These are phyloP conservation scores for Trichoderma hamatum DNA, from an alignment of 2,329 filamentous ascomycete species.

Conservation along the genomic window DNA sequence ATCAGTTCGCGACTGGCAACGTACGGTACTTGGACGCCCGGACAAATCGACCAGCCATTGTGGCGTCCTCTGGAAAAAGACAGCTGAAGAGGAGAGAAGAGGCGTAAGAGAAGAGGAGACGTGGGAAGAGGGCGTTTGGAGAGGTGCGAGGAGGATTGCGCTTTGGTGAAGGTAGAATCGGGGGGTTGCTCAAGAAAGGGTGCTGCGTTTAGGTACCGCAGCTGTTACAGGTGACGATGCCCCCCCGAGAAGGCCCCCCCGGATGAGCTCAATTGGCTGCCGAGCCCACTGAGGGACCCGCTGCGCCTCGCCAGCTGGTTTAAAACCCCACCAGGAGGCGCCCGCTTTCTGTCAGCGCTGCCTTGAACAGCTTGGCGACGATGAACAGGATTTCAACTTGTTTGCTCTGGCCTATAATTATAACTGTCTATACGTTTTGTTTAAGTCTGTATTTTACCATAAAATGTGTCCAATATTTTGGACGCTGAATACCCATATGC, in stretches of 20 bases:
- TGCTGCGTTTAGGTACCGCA: background rate
- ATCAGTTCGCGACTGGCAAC: conserved; percentile 39
- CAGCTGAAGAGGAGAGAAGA: conserved; percentile 28
- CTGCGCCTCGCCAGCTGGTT: conserved; percentile 27
- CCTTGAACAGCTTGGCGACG: background rate
- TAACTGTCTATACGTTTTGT: background rate
- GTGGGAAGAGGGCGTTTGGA: conserved; percentile 20
- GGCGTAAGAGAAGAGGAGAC: conserved; percentile 21
- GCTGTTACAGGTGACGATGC: conserved; percentile 25
- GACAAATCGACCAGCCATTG: conserved; percentile 67
- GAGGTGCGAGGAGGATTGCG: conserved; percentile 9
- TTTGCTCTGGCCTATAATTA: background rate
- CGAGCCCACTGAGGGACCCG: conserved; percentile 16
- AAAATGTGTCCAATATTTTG: background rate
- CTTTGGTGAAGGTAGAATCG: conserved; percentile 19
- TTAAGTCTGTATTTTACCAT: background rate
- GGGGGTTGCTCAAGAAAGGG: background rate
- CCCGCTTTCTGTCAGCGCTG: conserved; percentile 18
- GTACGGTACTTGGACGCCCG: conserved; percentile 70
- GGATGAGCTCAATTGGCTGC: conserved; percentile 10
- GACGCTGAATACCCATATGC: background rate
- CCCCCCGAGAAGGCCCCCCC: conserved; percentile 10
- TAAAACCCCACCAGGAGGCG: background rate
- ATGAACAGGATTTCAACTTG: background rate
- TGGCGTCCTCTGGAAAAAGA: conserved; percentile 30